Evolutionary conservation across 768 basidiomycete genomes (phyloP), one percentile per base, ranked within the genome.

Genomic region (Pleurotus cornucopiae): DNA sequence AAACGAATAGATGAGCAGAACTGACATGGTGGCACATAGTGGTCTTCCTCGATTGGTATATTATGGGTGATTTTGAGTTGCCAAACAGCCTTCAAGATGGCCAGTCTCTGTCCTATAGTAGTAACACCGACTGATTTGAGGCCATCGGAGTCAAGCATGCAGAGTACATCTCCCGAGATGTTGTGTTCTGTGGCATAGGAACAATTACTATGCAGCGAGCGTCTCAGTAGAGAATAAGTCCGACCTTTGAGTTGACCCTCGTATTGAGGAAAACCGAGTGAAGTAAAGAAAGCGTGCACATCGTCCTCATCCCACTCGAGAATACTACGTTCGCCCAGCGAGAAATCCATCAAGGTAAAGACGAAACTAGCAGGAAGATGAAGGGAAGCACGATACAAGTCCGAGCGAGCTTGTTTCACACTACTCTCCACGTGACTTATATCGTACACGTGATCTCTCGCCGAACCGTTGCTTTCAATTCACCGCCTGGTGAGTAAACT

Each of bases 11-110:
- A 34, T 46, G 53, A 37, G 44, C 41, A 38, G 20, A 46, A 74
- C 91, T 64, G 65, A 93, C 94, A 94, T 56, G 92, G 91, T 6
- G 94, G 94, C 12, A 94, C 81, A 67, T 93, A 97, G 63, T 91
- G 81, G 60, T 89, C 88, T 39, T 87, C 74, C 57, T 92, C 91
- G 61, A 95, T 85, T 38, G 89, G 84, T 51, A 99, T 76, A 59
- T 85, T 85, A 65, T 95, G 81, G 1, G 84, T 84, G 51, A 94
- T 72, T 76, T 99, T 99, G 63, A 91, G 75, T 53, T 84, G 84
- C 73, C 97, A 98, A 56, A 98, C 85, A 47, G 89, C 88, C 70
- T 94, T 95, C 68, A 98, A 85, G 60, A 98, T 93, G 44, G 90
- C 78, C 37, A 99, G 73, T 55, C 97, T 79, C 71, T 98, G 95